A percentile compares a stretch with the other conserved stretches of the same genome.
Conservation (phyloP, 139 green algal species). For the Chlorella ohadii region DNA sequence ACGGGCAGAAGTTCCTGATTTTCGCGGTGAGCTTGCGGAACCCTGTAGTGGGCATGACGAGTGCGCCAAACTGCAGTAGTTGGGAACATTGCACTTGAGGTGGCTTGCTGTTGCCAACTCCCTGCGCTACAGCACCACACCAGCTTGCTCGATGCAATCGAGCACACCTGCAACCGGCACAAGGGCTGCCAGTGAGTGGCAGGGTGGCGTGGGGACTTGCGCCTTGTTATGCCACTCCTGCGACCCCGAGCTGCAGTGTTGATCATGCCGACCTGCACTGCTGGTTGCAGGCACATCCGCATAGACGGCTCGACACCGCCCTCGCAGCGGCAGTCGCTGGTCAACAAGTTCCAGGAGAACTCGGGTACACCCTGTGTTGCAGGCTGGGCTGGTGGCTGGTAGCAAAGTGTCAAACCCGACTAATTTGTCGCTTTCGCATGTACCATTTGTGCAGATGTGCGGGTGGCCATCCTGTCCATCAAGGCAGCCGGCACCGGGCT, state of each 20-base stretch:
- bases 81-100: no score
- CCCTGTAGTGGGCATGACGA: no score
- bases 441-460: constrained; percentile 41
- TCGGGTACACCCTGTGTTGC: background rate
- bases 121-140: constrained; percentile 73
- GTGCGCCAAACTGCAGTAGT: no score
- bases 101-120: no score
- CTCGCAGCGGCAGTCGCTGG: constrained; percentile 57
- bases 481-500: constrained; percentile 90
- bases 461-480: constrained; percentile 90
- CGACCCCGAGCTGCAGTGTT: no score
- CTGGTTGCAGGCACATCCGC: constrained; percentile 73
- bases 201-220: no score
- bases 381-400: no score
- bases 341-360: constrained; percentile 69
- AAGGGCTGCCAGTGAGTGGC: constrained; percentile 41
- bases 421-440: no score
- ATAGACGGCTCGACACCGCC: constrained; percentile 88
- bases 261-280: no score
- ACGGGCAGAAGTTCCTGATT: constrained; percentile 90
- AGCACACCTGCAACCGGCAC: constrained; percentile 55
- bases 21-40: constrained; percentile 67
- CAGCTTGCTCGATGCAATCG: constrained; percentile 55
- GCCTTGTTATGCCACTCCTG: no score
- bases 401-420: background rate